phyloP scores from a whole-genome alignment of 2,329 filamentous ascomycete species.

The Ambrosiella xylebori region DNA sequence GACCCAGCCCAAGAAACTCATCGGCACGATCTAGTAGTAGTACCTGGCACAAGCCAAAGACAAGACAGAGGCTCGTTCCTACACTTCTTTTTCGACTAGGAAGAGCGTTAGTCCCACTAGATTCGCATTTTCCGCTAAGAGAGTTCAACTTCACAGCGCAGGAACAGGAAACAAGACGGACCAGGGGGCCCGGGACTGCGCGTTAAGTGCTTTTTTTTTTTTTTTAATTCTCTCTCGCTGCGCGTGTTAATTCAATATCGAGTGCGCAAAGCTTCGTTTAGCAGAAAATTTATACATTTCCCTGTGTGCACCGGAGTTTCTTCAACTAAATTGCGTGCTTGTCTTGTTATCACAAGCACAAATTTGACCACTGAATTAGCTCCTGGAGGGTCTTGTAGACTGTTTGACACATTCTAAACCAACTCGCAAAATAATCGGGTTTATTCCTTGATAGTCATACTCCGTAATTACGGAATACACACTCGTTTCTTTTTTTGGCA shows the following conservation, averaged over 20 bases:
- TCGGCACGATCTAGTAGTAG: neutral
- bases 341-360: neutral
- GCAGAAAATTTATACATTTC: neutral
- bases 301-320: neutral
- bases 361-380: neutral
- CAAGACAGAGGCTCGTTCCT: neutral
- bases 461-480: neutral
- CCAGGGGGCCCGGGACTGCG: slow-evolving; percentile 3
- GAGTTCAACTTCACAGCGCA: neutral
- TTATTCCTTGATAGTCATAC: too few species aligned
- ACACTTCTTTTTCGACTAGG: neutral
- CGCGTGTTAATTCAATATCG: neutral
- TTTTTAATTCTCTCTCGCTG: neutral
- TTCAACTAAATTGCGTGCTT: neutral
- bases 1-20: neutral
- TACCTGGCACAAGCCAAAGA: neutral
- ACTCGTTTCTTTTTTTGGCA: neutral
- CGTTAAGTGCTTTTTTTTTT: slow-evolving; percentile 11
- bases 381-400: neutral
- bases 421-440: too few species aligned
- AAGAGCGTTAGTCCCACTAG: neutral
- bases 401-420: too few species aligned
- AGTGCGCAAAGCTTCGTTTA: neutral
- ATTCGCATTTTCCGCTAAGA: neutral
- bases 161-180: slow-evolving; percentile 1